Evolutionary conservation across 768 basidiomycete species (phyloP), one percentile per base, ranked within the genome.

Genomic region (Termitomyces sp.): DNA sequence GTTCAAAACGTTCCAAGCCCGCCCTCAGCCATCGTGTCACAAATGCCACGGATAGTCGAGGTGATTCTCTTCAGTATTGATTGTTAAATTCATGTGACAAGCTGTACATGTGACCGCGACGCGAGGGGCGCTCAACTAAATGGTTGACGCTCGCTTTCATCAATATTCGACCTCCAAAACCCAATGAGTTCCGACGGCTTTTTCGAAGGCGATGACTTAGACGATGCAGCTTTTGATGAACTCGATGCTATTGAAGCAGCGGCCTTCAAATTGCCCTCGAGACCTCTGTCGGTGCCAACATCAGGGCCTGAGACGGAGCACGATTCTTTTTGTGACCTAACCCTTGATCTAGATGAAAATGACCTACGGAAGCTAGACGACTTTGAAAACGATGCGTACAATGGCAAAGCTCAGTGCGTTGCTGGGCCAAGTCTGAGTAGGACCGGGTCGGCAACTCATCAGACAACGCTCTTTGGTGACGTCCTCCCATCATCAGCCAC

Each of bases 161-260:
- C 23, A 44, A 41, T 50, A 36, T 5, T 52, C 55, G 9, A 49
- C 41, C 50, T 41, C n/a, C 41, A 18, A 5, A 36, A 32, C 43
- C 32, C 62, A 65, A 90, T 92, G 89, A 88, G 85, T 76, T 90
- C 88, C 38, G 89, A 90, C 74, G 86, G 79, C 44, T 90, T 86
- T 67, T 92, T 88, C 68, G 82, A 83, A 61, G 85, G 84, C 61
- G 86, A 87, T 33, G 80, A 77, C 53, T 67, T 88, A 41, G 81
- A 91, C 70, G 80, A 80, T 47, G 81, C 79, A 38, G 79, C 82
- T 3, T 66, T 91, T 7, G 72, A 79, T 40, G 79, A 88, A 66
- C 77, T 93, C 26, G 86, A 89, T 66, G 79, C 82, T 20, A 85
- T 93, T 48, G 89, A 93, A 72, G 84, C 87, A 82, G 57, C 70